These are phyloP conservation scores for Coccinonectria pachysandricola DNA, from an alignment of 2,329 filamentous ascomycete genomes.

Conservation along the genomic window DNA sequence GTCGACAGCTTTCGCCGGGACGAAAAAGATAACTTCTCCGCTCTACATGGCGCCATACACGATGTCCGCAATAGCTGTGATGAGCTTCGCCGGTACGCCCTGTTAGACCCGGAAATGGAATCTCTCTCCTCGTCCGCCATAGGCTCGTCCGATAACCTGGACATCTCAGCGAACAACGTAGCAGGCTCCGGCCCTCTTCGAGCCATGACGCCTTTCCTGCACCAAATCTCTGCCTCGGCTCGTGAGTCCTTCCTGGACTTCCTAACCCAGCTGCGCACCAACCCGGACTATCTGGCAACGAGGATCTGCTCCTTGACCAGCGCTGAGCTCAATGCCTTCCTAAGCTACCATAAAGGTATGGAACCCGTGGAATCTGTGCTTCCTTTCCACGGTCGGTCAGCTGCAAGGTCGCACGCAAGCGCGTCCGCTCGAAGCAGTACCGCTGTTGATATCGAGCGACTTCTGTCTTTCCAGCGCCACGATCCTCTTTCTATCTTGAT, in stretches of 20 bases:
- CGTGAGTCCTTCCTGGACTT: conserved; percentile 70
- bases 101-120: conserved; percentile 64
- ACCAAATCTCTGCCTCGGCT: conserved; percentile 66
- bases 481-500: conserved; percentile 77
- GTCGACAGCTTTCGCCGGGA: conserved; percentile 70
- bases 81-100: conserved; percentile 57
- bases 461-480: conserved; percentile 80
- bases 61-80: conserved; percentile 71
- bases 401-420: conserved; percentile 34
- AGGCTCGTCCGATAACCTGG: conserved; percentile 38
- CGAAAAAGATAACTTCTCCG: conserved; percentile 67
- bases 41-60: conserved; percentile 66
- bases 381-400: conserved; percentile 50
- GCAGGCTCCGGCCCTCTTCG: conserved; percentile 26
- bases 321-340: conserved; percentile 66
- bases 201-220: conserved; percentile 47
- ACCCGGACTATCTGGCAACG: conserved; percentile 78
- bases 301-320: conserved; percentile 67
- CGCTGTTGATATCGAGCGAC: conserved; percentile 62
- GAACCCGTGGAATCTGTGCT: conserved; percentile 78
- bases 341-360: conserved; percentile 66
- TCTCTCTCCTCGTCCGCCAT: conserved; percentile 33
- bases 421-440: conserved; percentile 36
- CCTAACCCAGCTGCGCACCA: conserved; percentile 70
- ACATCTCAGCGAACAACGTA: conserved; percentile 34